Conservation (phyloP, 306 rosid genomes). For the Betula pendula region DNA sequence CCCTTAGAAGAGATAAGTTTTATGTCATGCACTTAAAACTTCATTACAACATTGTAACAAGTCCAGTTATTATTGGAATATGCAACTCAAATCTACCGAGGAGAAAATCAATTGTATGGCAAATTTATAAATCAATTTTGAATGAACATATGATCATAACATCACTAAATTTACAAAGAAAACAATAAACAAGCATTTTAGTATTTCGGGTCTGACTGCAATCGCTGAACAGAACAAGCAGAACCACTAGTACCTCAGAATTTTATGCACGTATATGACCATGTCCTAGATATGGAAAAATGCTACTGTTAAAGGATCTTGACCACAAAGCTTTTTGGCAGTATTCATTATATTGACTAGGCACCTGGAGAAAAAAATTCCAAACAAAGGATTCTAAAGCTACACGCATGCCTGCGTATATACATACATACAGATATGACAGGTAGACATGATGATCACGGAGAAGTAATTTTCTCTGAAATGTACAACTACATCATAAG, state of each 20-base stretch:
- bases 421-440: no score
- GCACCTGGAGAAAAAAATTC: no score
- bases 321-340: no score
- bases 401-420: no score
- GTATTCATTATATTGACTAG: no score
- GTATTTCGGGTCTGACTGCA: not conserved
- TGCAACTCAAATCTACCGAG: not conserved
- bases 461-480: not conserved
- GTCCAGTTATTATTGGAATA: not conserved
- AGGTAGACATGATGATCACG: no score
- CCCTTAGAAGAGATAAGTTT: constrained; percentile 19
- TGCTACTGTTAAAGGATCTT: no score
- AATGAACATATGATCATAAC: not conserved
- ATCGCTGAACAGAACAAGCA: not conserved
- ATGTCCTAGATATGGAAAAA: not conserved
- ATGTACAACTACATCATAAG: not conserved
- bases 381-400: no score
- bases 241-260: not conserved
- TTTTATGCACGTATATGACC: not conserved
- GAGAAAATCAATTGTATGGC: not conserved
- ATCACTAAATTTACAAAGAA: not conserved
- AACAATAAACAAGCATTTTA: not conserved
- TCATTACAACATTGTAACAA: not conserved
- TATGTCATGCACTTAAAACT: not conserved
- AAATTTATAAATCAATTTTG: not conserved